Evolutionary conservation across 2,329 filamentous ascomycete species (phyloP).

Genomic region (Phaeosphaeriaceae sp.): DNA sequence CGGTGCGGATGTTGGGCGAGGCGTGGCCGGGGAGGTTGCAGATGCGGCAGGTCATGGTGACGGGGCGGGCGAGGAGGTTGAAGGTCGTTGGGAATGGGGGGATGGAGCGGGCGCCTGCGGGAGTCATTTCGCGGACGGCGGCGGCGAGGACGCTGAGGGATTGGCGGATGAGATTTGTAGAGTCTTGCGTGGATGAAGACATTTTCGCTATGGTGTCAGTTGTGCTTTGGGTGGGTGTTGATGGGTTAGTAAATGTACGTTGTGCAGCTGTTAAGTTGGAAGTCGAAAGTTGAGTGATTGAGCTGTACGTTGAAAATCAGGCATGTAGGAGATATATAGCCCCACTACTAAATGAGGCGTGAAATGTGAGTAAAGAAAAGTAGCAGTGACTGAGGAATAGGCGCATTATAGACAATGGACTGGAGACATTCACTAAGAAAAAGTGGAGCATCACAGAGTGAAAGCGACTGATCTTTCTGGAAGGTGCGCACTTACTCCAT

Average conservation of each 20-base stretch:
- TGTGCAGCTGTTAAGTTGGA: not conserved
- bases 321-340: too few species aligned
- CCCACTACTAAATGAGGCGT: too few species aligned
- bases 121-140: conserved; percentile 26
- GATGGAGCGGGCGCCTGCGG: conserved; percentile 15
- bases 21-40: conserved; percentile 29
- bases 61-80: too few species aligned
- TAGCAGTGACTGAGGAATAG: too few species aligned
- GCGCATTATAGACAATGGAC: too few species aligned
- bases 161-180: conserved; percentile 4
- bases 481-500: too few species aligned
- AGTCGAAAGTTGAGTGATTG: too few species aligned
- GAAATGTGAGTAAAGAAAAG: too few species aligned
- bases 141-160: conserved; percentile 16
- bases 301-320: too few species aligned
- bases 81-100: conserved; percentile 10
- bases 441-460: too few species aligned
- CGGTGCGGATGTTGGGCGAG: conserved; percentile 11
- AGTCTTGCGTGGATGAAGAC: not conserved
- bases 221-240: not conserved
- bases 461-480: too few species aligned
- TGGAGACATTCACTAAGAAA: too few species aligned
- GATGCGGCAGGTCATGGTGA: conserved; percentile 17
- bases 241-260: not conserved
- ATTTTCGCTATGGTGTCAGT: conserved; percentile 4